These are phyloP conservation scores for Lizonia empirigonia DNA, from an alignment of 2,329 filamentous ascomycete species.

Conservation along the genomic window DNA sequence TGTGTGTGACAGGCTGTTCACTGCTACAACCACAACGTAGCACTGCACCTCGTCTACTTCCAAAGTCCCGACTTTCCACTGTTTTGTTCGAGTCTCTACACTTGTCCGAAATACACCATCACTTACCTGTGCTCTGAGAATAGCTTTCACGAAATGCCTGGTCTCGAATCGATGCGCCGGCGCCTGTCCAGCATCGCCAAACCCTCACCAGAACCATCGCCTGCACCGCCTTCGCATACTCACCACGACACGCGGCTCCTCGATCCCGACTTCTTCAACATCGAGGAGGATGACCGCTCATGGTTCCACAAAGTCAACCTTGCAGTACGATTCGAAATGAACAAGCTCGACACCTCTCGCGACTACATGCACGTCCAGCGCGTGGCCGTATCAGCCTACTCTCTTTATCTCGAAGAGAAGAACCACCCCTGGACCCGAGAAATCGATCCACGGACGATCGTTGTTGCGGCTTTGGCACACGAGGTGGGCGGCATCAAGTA, in stretches of 20 bases:
- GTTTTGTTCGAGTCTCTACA: too few species aligned
- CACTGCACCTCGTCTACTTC: not conserved
- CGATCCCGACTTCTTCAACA: constrained; percentile 21
- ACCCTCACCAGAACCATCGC: not conserved
- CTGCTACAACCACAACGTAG: not conserved
- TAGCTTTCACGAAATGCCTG: constrained; percentile 13
- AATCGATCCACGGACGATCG: constrained; percentile 62
- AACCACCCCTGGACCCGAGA: constrained; percentile 27
- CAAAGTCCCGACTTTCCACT: too few species aligned
- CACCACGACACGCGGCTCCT: constrained; percentile 12
- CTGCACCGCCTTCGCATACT: not conserved
- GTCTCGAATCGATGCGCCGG: constrained; percentile 17
- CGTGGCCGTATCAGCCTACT: constrained; percentile 70
- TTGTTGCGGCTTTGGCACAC: constrained; percentile 69
- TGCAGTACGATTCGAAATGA: constrained; percentile 45
- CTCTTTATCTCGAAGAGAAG: constrained; percentile 62
- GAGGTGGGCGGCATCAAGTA: constrained; percentile 87
- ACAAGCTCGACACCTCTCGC: constrained; percentile 84
- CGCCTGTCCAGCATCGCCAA: constrained; percentile 14
- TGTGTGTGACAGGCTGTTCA: constrained; percentile 9
- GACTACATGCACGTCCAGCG: constrained; percentile 82
- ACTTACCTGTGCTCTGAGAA: not conserved
- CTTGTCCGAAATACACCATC: too few species aligned
- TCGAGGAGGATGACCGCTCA: constrained; percentile 10
- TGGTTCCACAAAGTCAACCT: constrained; percentile 40